phyloP scores from a whole-genome alignment of 1,284 basidiomycete species.

The Exobasidium cylindrosporum region DNA sequence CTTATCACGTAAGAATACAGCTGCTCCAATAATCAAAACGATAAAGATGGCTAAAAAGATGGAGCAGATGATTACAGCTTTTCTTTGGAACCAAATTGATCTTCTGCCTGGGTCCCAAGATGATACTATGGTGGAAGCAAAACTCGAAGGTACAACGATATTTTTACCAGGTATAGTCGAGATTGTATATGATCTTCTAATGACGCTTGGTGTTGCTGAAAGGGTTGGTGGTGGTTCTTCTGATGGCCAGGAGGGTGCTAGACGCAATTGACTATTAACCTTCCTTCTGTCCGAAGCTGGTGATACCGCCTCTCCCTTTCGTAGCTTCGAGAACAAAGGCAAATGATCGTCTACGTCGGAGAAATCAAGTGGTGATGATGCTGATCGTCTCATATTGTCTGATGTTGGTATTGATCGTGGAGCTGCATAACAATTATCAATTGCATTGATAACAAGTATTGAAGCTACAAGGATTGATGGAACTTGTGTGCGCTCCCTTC shows the following conservation, averaged over 20 bases:
- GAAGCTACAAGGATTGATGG: conserved; percentile 4
- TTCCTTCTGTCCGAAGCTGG: background rate
- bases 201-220: background rate
- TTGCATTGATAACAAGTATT: background rate
- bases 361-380: background rate
- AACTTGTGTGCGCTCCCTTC: background rate
- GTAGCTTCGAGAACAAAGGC: background rate
- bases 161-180: background rate
- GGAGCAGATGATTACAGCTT: conserved; percentile 51
- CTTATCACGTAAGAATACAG: conserved; percentile 50
- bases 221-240: background rate
- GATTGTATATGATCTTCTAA: background rate
- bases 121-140: conserved; percentile 35
- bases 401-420: background rate
- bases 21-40: conserved; percentile 49
- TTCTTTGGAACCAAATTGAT: conserved; percentile 46
- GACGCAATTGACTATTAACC: background rate
- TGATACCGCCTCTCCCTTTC: background rate
- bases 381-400: background rate
- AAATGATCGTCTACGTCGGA: background rate
- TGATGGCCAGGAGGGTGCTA: background rate
- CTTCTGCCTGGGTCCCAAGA: conserved; percentile 31
- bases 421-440: background rate
- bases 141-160: conserved; percentile 27
- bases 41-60: conserved; percentile 54